These are phyloP conservation scores for Wickerhamiella galacta DNA, from an alignment of 805 yeast genomes.

Conservation along the genomic window DNA sequence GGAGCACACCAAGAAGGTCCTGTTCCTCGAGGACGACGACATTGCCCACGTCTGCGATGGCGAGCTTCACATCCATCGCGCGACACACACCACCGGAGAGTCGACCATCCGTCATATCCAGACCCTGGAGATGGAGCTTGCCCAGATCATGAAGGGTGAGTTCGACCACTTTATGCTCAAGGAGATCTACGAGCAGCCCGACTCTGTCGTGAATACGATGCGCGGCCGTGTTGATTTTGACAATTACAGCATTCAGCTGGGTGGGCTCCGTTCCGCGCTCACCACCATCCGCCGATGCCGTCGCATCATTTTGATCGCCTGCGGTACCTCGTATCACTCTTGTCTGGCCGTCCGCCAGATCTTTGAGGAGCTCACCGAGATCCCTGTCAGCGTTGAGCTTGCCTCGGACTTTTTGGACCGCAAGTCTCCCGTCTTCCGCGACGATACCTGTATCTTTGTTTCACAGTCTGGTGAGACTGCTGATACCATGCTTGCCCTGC, in stretches of 20 bases:
- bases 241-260: slow-evolving; percentile 56
- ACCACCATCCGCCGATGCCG: slow-evolving; percentile 86
- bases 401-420: slow-evolving; percentile 49
- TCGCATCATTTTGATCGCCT: slow-evolving; percentile 94
- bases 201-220: slow-evolving; percentile 95
- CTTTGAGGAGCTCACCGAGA: slow-evolving; percentile 87
- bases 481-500: slow-evolving; percentile 86
- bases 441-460: slow-evolving; percentile 92
- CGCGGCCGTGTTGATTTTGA: slow-evolving; percentile 96
- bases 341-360: slow-evolving; percentile 93
- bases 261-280: slow-evolving; percentile 75
- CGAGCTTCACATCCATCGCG: slow-evolving; percentile 95
- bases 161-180: slow-evolving; percentile 96
- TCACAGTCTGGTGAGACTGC: slow-evolving; percentile 99
- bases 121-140: slow-evolving; percentile 90
- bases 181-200: slow-evolving; percentile 98
- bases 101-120: slow-evolving; percentile 93
- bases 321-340: slow-evolving; percentile 98
- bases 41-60: slow-evolving; percentile 97
- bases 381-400: slow-evolving; percentile 19
- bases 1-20: slow-evolving; percentile 92
- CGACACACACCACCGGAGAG: slow-evolving; percentile 62
- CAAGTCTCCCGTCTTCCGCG: slow-evolving; percentile 92
- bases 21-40: slow-evolving; percentile 94
- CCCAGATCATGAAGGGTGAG: slow-evolving; percentile 95